Evolutionary conservation across 2,329 filamentous ascomycete genomes (phyloP), one percentile per base, ranked within the genome.

Genomic region (Periconia sp.): DNA sequence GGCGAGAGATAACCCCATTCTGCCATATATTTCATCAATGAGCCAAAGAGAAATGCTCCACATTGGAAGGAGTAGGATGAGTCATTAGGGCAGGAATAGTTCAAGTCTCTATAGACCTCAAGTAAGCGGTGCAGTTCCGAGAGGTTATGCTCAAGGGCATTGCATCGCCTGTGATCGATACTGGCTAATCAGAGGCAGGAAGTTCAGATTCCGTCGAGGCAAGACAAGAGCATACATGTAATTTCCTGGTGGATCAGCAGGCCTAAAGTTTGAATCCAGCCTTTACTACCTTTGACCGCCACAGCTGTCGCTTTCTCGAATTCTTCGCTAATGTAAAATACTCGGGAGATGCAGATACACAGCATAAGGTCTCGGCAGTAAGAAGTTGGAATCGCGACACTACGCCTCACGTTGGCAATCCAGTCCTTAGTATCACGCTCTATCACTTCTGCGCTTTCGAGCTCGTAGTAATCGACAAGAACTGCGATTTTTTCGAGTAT

Each of bases 401-500:
- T 37, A n/a, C 42, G 18, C 23, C 41, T 47, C 17, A 66, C 5
- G 54, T 64, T 2, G 31, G 71, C 53, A 46, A 78, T 68, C 79
- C 79, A 80, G 11, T 65, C 62, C 8, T 74, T 70, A 1, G 73
- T 70, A 48, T 77, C 77, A 0, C 74, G 55, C 50, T 78, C 76
- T 1, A 80, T 68, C 0, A 74, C 72, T 42, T 81, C 78, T 13
- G 68, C 49, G 31, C 33, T 19, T 35, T 42, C 58, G 54, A 77
- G 76, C 48, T 71, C 65, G 56, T 78, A 78, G 27, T 73, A 74
- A 50, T 80, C 74, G 6, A 77, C 72, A 14, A 81, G 65, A 2
- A 75, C 65, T 3, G 77, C 77, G 6, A 82, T 64, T 50, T 77
- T 75, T 6, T 74, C 73, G 5, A 83, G 68, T 8, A 69, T 64